Conservation (phyloP, 371 early-diverging fungal genomes). For the Blakeslea trispora region DNA sequence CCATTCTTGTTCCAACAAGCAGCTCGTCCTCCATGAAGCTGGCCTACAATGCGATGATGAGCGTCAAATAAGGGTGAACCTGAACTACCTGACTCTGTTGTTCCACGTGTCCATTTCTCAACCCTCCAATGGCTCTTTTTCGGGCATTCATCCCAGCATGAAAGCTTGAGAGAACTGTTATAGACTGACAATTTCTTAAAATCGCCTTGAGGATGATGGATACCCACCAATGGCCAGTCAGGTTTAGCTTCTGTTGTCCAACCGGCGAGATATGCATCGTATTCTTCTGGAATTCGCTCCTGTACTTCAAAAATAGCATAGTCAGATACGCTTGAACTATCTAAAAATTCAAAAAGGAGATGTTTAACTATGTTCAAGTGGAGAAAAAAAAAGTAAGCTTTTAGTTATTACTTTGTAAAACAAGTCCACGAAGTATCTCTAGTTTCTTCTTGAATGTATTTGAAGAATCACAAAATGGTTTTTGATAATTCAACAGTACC, state of each 20-base stretch:
- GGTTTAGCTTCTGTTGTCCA: slow-evolving; percentile 37
- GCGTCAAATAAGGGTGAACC: slow-evolving; percentile 55
- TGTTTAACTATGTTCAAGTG: neutral
- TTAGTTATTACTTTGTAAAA: slow-evolving; percentile 28
- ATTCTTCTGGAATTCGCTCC: slow-evolving; percentile 54
- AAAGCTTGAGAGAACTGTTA: slow-evolving; percentile 24
- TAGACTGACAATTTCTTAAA: slow-evolving; percentile 52
- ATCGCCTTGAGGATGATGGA: slow-evolving; percentile 56
- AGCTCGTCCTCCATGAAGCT: slow-evolving; percentile 53
- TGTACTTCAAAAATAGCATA: slow-evolving; percentile 50
- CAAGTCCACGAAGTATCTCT: slow-evolving; percentile 49
- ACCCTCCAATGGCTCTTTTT: slow-evolving; percentile 32
- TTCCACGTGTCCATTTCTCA: slow-evolving; percentile 34
- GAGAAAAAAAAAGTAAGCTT: neutral
- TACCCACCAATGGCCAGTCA: slow-evolving; percentile 40
- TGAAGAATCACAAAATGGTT: slow-evolving; percentile 27
- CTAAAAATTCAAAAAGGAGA: slow-evolving; percentile 10
- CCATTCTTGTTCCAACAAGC: slow-evolving; percentile 46
- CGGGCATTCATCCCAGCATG: slow-evolving; percentile 48
- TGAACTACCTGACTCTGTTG: slow-evolving; percentile 56
- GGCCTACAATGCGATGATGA: slow-evolving; percentile 49
- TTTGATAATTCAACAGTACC: slow-evolving; percentile 56
- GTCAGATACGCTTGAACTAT: slow-evolving; percentile 29
- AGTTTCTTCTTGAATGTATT: slow-evolving; percentile 21
- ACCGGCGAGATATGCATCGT: slow-evolving; percentile 46